Evolutionary conservation across 192 early-diverging fungal genomes (phyloP).

Genomic region (Backusella parvicylindrica): DNA sequence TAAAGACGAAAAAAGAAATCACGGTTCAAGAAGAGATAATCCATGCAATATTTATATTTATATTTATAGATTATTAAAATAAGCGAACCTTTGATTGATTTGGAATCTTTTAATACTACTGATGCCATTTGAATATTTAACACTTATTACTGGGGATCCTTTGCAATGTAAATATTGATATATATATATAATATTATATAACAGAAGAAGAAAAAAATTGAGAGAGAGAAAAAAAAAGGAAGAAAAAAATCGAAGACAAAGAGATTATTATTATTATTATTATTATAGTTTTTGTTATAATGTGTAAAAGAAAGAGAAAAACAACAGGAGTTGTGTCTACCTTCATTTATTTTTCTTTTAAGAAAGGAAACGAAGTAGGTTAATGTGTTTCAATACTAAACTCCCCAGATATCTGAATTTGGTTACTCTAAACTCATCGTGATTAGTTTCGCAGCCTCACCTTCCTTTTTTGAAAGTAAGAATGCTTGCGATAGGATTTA

Average conservation of each 20-base stretch:
- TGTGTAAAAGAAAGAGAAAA: slow-evolving; percentile 9
- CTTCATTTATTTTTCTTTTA: slow-evolving; percentile 7
- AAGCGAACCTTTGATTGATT: slow-evolving; percentile 15
- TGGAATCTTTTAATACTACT: not conserved
- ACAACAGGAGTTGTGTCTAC: not conserved
- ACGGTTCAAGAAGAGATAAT: not conserved
- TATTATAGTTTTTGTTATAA: not conserved
- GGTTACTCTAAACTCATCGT: not conserved
- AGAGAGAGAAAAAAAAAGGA: not conserved
- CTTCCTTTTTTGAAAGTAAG: not conserved
- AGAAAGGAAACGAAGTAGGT: slow-evolving; percentile 17
- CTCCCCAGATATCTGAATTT: slow-evolving; percentile 14
- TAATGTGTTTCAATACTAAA: slow-evolving; percentile 25
- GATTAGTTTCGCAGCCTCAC: not conserved
- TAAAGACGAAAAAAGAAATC: not conserved
- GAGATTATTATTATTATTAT: not conserved
- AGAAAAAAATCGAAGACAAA: not conserved
- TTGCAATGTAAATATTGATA: not conserved
- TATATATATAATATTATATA: not conserved
- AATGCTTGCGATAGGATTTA: not conserved
- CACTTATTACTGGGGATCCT: not conserved
- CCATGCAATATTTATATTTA: not conserved
- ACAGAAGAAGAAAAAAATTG: not conserved
- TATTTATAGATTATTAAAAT: slow-evolving; percentile 2
- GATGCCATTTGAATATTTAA: not conserved